Percentiles rank a stretch among this genome's conserved stretches.
phyloP scores from a whole-genome alignment of 2,329 filamentous ascomycete species.

The Colletotrichum abscissum region DNA sequence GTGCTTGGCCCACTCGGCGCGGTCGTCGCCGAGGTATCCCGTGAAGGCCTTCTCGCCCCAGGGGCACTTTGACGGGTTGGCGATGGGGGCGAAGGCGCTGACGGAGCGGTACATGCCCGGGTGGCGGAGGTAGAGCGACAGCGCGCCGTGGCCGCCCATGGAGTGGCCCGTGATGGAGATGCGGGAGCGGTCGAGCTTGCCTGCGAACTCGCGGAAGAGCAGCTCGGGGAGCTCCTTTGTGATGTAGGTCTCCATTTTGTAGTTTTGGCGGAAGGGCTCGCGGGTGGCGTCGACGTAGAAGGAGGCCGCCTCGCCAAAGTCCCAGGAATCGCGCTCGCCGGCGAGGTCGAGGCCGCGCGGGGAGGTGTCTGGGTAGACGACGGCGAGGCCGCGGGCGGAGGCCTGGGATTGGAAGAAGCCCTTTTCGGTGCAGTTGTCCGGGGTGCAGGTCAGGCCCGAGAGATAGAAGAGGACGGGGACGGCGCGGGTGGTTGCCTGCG shows the following conservation, averaged over 20 bases:
- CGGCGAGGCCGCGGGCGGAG: slow-evolving; percentile 83
- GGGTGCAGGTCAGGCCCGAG: slow-evolving; percentile 93
- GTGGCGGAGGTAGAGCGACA: slow-evolving; percentile 92
- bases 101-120: slow-evolving; percentile 90
- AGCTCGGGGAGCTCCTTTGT: slow-evolving; percentile 85
- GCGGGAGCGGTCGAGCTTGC: slow-evolving; percentile 72
- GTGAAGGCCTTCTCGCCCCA: slow-evolving; percentile 97
- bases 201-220: slow-evolving; percentile 78
- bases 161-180: slow-evolving; percentile 93
- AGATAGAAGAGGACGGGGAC: slow-evolving; percentile 93
- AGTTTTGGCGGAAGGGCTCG: slow-evolving; percentile 79
- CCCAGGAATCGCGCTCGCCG: slow-evolving; percentile 88
- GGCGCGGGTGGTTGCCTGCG: slow-evolving; percentile 67
- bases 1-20: slow-evolving; percentile 85
- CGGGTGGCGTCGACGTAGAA: slow-evolving; percentile 93
- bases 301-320: slow-evolving; percentile 91
- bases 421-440: slow-evolving; percentile 84
- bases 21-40: slow-evolving; percentile 86
- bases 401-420: slow-evolving; percentile 93
- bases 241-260: slow-evolving; percentile 96
- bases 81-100: slow-evolving; percentile 90
- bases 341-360: slow-evolving; percentile 84
- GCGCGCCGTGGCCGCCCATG: slow-evolving; percentile 96
- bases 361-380: slow-evolving; percentile 95
- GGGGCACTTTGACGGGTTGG: slow-evolving; percentile 85